Percentiles rank a stretch among this genome's conserved stretches.
Conservation (phyloP, 2,329 filamentous ascomycete genomes). For the Calycina herbarum region DNA sequence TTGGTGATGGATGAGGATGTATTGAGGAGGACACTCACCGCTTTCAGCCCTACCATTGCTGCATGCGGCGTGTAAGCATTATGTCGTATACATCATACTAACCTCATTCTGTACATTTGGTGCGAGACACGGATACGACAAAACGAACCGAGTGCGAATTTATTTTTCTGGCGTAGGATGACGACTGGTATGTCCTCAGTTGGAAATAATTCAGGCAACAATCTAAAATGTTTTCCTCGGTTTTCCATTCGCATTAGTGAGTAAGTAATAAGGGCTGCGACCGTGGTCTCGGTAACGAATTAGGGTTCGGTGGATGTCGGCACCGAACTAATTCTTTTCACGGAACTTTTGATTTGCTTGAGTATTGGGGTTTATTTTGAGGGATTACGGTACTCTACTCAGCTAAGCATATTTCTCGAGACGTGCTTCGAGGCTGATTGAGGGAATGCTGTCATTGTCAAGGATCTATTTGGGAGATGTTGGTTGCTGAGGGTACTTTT, state of each 20-base stretch:
- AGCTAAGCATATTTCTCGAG: not conserved
- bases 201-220: not conserved
- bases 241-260: not conserved
- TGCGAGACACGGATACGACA: not conserved
- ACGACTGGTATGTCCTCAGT: not conserved
- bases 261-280: not conserved
- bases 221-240: too few species aligned
- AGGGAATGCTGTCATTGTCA: not conserved
- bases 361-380: not conserved
- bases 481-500: not conserved
- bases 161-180: not conserved
- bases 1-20: not conserved
- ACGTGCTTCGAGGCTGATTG: not conserved
- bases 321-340: not conserved
- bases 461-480: not conserved
- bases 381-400: not conserved
- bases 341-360: not conserved
- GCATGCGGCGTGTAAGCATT: not conserved
- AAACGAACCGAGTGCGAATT: not conserved
- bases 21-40: not conserved
- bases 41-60: not conserved
- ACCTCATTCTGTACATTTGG: not conserved
- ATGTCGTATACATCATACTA: not conserved
- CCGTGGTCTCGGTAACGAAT: slow-evolving; percentile 3
- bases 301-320: not conserved